Percentiles rank a stretch among this genome's conserved stretches.
phyloP scores from a whole-genome alignment of 2,329 filamentous ascomycete genomes.

The Colletotrichum trifolii region DNA sequence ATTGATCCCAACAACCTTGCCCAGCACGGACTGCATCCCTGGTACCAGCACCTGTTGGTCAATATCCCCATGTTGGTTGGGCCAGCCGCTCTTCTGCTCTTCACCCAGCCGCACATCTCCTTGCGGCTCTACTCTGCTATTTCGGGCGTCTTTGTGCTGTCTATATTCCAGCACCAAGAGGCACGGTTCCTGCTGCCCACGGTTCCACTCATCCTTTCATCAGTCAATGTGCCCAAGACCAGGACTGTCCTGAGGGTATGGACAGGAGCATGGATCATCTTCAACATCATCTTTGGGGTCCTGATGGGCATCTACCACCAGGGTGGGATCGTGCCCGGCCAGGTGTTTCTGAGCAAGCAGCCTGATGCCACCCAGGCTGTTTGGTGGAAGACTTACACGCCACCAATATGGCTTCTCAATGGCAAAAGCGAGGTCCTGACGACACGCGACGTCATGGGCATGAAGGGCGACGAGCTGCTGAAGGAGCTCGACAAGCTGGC shows the following conservation, averaged over 20 bases:
- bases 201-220: conserved; percentile 81
- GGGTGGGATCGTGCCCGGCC: conserved; percentile 79
- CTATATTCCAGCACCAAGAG: conserved; percentile 82
- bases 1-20: conserved; percentile 76
- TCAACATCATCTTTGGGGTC: conserved; percentile 75
- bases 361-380: conserved; percentile 75
- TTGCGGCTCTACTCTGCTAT: conserved; percentile 78
- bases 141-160: conserved; percentile 76
- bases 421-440: conserved; percentile 78
- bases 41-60: conserved; percentile 79
- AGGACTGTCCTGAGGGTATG: conserved; percentile 62
- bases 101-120: conserved; percentile 67
- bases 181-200: conserved; percentile 81
- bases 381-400: conserved; percentile 91
- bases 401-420: conserved; percentile 82
- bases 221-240: conserved; percentile 72
- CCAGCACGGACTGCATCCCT: conserved; percentile 80
- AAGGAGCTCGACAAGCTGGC: conserved; percentile 68
- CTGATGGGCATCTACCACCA: conserved; percentile 88
- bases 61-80: conserved; percentile 80
- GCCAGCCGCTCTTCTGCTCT: conserved; percentile 72
- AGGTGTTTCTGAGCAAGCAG: conserved; percentile 79
- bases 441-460: conserved; percentile 80
- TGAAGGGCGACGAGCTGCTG: conserved; percentile 70
- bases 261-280: conserved; percentile 72